Base-by-base conservation (phyloP, 2,329 filamentous ascomycete genomes). In the Trichoderma pleuroti region DNA sequence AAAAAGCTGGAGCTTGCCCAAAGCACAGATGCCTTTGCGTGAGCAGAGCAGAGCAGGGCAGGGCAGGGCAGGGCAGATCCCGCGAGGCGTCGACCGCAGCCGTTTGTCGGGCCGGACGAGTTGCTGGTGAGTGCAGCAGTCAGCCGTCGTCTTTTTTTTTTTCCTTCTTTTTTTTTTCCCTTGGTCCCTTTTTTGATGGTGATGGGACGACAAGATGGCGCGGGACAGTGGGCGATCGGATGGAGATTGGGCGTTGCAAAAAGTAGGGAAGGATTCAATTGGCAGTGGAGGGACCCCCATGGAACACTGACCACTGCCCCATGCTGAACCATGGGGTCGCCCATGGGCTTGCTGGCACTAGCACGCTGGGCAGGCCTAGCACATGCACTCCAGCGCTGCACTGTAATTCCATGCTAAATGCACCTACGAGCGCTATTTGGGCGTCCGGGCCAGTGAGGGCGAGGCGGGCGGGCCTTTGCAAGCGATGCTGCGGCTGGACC, bases 161-260 rank as follows among this genome's bases (percentile, higher is more conserved):
- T 32, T 24, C n/a, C n/a, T 26, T 18, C 14, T 32, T 10, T 60
- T 34, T n/a, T 28, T 66, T 54, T 46, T 28, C 9, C 11, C 39
- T 21, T 10, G 30, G 36, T 30, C 49, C 49, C 16, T 56, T 26
- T 39, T 39, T 42, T 39, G 54, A 49, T n/a, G 65, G 54, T 46
- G 56, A 60, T 66, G 63, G 34, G 46, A 52, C 30, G 56, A 61
- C 54, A 61, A 30, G 54, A 68, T 52, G 56, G 56, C 24, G 56
- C 54, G 36, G 54, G 32, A 61, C 65, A 46, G 56, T 60, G 65
- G 65, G 59, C 65, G 56, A 68, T 68, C 65, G 49, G 65, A 68
- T 68, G 65, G 65, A 68, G 65, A 68, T 61, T 68, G 65, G 65
- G 65, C 63, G 61, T 64, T 66, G 63, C 34, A 66, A 57, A 61